phyloP scores from a whole-genome alignment of 805 yeast species.

The Ogataea haglerorum region DNA sequence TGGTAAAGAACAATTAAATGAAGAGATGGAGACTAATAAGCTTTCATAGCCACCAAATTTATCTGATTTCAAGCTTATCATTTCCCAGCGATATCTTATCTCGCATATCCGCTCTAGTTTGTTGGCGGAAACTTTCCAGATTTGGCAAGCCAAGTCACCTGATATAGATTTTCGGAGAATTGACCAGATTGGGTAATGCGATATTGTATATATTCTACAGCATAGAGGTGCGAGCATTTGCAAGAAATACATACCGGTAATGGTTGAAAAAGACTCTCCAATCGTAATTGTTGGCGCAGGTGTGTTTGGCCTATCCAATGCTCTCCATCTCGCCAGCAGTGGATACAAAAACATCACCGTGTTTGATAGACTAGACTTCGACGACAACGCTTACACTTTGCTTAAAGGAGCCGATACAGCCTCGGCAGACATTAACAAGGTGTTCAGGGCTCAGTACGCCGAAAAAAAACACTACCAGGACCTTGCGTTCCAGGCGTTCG shows the following conservation, averaged over 20 bases:
- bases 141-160: not conserved
- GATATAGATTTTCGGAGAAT: not conserved
- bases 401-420: constrained; percentile 40
- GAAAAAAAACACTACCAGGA: constrained; percentile 35
- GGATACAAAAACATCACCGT: constrained; percentile 38
- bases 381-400: constrained; percentile 28
- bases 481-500: constrained; percentile 28
- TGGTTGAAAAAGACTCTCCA: constrained; percentile 14
- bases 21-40: no score
- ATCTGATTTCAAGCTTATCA: not conserved
- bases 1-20: no score
- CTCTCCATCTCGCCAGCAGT: constrained; percentile 37
- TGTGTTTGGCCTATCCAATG: constrained; percentile 50
- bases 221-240: no score
- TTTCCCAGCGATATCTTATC: not conserved
- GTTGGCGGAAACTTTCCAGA: not conserved
- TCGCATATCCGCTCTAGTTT: not conserved
- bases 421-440: constrained; percentile 39
- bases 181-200: not conserved
- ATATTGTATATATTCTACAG: no score
- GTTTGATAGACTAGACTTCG: constrained; percentile 36
- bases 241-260: not conserved
- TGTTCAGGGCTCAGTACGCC: constrained; percentile 38
- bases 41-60: not conserved
- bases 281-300: constrained; percentile 53